Evolutionary conservation across 768 basidiomycete genomes (phyloP).

Genomic region (Grammothele lineata): DNA sequence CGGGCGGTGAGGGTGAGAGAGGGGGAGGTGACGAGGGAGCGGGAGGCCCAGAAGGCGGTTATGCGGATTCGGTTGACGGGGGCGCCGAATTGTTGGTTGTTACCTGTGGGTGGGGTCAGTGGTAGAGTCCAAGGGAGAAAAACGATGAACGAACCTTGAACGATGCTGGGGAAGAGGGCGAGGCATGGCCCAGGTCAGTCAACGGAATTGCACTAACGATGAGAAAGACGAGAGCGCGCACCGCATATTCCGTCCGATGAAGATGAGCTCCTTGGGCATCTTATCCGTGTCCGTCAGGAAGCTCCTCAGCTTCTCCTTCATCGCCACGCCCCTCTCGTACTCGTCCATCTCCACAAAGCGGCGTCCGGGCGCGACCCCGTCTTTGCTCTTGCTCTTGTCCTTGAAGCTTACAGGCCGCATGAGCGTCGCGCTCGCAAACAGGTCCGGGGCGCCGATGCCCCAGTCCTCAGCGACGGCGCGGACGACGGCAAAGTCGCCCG

Average conservation of each 20-base stretch:
- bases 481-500: conserved; percentile 50
- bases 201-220: neutral
- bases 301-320: conserved; percentile 62
- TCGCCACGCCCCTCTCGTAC: conserved; percentile 63
- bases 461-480: conserved; percentile 50
- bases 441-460: conserved; percentile 68
- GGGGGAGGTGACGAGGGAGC: conserved; percentile 48
- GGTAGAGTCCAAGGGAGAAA: neutral
- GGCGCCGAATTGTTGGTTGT: conserved; percentile 80
- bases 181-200: neutral
- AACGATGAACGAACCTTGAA: conserved; percentile 28
- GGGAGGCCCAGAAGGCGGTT: conserved; percentile 78
- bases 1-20: conserved; percentile 40
- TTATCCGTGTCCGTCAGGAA: conserved; percentile 73
- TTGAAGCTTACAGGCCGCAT: conserved; percentile 54
- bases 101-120: conserved; percentile 24
- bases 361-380: too few species aligned
- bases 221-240: conserved; percentile 20
- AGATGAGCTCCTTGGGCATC: conserved; percentile 74
- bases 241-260: conserved; percentile 77
- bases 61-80: conserved; percentile 91
- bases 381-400: conserved; percentile 20
- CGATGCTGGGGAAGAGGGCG: conserved; percentile 28
- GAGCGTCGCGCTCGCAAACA: conserved; percentile 70
- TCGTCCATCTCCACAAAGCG: conserved; percentile 42